Evolutionary conservation across 208 protist species (phyloP).

Genomic region (Trypanosoma boissoni): DNA sequence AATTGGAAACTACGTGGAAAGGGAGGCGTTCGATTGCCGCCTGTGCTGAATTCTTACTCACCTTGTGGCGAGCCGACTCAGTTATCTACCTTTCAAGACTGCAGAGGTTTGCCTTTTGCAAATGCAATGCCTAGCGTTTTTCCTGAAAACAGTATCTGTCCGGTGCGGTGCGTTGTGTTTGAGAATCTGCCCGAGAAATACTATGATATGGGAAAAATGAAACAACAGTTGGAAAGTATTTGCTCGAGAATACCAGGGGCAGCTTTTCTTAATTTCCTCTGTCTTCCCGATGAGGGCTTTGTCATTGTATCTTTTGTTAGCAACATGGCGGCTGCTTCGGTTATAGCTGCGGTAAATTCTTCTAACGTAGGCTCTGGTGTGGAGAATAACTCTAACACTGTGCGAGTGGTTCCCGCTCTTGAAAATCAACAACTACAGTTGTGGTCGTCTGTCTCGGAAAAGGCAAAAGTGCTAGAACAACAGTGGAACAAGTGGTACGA

Average conservation of each 20-base stretch:
- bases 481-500: conserved; percentile 12
- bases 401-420: conserved; percentile 9
- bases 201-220: conserved; percentile 11
- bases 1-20: neutral
- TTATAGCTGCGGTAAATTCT: conserved; percentile 22
- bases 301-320: conserved; percentile 28
- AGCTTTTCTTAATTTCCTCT: conserved; percentile 22
- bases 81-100: no score
- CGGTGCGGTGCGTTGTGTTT: conserved; percentile 21
- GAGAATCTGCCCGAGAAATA: conserved; percentile 12
- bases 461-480: conserved; percentile 10
- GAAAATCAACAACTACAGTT: conserved; percentile 20
- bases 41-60: no score
- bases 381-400: neutral
- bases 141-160: conserved; percentile 12
- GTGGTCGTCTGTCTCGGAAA: conserved; percentile 8
- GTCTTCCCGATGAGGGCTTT: conserved; percentile 8
- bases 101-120: no score
- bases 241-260: conserved; percentile 23
- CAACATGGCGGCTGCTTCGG: conserved; percentile 19
- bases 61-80: no score
- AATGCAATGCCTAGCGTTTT: conserved; percentile 24
- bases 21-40: neutral
- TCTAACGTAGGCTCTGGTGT: neutral
- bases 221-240: conserved; percentile 14